Conservation (phyloP, 2,329 filamentous ascomycete species). For the Colletotrichum incanum region DNA sequence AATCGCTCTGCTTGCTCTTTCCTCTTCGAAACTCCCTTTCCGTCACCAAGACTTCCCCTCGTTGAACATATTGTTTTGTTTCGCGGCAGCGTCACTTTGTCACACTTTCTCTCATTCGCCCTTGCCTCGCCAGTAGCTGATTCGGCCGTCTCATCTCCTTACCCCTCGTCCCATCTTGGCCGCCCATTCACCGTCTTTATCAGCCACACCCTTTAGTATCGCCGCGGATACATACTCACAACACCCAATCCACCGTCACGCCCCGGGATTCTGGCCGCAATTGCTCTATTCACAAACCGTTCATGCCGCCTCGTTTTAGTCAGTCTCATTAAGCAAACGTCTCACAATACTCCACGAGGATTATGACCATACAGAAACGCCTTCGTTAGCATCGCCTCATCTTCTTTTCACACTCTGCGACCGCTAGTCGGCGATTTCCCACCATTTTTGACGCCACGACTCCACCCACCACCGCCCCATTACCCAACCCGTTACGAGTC, state of each 20-base stretch:
- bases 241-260: conserved; percentile 21
- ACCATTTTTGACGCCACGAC: conserved; percentile 29
- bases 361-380: conserved; percentile 29
- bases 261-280: conserved; percentile 11
- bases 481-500: conserved; percentile 12
- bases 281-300: conserved; percentile 5
- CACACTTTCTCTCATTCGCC: conserved; percentile 13
- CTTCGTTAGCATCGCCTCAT: conserved; percentile 20
- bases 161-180: neutral
- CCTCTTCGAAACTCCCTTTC: conserved; percentile 14
- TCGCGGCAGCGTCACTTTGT: conserved; percentile 30
- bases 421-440: conserved; percentile 7
- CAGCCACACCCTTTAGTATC: neutral
- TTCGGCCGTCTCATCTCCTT: conserved; percentile 1
- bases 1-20: conserved; percentile 1
- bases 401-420: conserved; percentile 19
- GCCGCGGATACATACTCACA: neutral
- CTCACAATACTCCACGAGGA: conserved; percentile 12
- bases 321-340: conserved; percentile 12
- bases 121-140: neutral
- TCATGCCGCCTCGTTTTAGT: neutral
- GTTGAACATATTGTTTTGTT: conserved; percentile 14
- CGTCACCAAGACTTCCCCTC: conserved; percentile 15
- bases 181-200: conserved; percentile 12
- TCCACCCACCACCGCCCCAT: conserved; percentile 18